Conservation (phyloP, 108 stramenopile genomes). For the Bacterosira constricta region DNA sequence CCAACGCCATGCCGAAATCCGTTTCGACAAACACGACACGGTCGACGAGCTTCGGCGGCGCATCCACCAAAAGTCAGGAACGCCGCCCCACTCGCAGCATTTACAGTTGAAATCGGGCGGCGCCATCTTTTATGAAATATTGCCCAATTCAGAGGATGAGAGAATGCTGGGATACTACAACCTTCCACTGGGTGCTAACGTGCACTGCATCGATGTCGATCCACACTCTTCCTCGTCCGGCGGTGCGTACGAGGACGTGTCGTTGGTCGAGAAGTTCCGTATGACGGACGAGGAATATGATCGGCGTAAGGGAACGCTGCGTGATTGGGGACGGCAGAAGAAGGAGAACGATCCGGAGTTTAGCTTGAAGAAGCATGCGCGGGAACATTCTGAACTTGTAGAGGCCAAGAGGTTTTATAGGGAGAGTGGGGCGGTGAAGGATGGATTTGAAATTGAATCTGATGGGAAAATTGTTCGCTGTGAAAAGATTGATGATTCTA, state of each 20-base stretch:
- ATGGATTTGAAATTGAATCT: conserved; percentile 67
- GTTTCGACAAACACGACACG: conserved; percentile 90
- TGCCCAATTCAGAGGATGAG: conserved; percentile 52
- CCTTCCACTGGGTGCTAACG: conserved; percentile 75
- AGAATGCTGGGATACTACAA: conserved; percentile 93
- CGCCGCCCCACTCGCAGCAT: conserved; percentile 84
- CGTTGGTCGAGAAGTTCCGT: conserved; percentile 88
- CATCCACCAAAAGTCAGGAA: conserved; percentile 95
- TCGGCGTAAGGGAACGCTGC: conserved; percentile 87
- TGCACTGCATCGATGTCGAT: conserved; percentile 92
- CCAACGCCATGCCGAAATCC: conserved; percentile 93
- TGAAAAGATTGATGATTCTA: conserved; percentile 34
- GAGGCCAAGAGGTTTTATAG: conserved; percentile 68
- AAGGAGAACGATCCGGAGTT: conserved; percentile 85
- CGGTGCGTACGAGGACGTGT: conserved; percentile 91
- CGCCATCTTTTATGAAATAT: conserved; percentile 59
- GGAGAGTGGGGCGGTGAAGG: conserved; percentile 60
- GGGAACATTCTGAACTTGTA: conserved; percentile 70
- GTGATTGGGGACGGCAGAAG: conserved; percentile 90
- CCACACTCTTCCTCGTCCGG: conserved; percentile 79
- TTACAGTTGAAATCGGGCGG: conserved; percentile 77
- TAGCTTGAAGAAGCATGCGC: conserved; percentile 77
- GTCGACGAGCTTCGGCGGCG: conserved; percentile 67
- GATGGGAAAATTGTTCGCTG: conserved; percentile 55
- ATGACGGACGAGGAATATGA: conserved; percentile 97